Evolutionary conservation across 768 basidiomycete species (phyloP).

Genomic region (Lentinula boryana): DNA sequence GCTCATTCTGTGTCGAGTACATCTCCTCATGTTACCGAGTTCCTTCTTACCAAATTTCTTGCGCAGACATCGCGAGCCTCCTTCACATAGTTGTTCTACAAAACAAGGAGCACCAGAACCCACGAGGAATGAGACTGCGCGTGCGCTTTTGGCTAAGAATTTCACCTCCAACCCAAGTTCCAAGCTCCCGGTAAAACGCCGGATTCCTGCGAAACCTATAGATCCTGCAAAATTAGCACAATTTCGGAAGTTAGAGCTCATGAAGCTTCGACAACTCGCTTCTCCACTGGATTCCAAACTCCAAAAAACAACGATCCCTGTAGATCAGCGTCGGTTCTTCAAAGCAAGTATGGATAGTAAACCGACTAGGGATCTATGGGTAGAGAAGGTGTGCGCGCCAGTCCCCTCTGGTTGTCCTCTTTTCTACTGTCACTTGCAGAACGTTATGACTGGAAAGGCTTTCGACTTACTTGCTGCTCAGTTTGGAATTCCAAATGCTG

Average conservation of each 20-base stretch:
- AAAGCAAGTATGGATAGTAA: constrained; percentile 29
- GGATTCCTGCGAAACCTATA: constrained; percentile 26
- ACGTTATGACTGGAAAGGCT: constrained; percentile 50
- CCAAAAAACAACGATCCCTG: constrained; percentile 33
- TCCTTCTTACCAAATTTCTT: constrained; percentile 10
- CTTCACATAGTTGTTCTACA: constrained; percentile 49
- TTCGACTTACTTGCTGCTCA: constrained; percentile 47
- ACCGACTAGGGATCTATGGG: constrained; percentile 55
- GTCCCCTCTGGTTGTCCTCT: constrained; percentile 2
- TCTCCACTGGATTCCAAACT: constrained; percentile 57
- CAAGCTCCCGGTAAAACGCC: constrained; percentile 10
- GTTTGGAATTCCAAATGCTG: constrained; percentile 14
- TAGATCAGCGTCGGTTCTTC: constrained; percentile 56
- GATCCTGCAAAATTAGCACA: constrained; percentile 52
- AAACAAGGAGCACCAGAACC: constrained; percentile 13
- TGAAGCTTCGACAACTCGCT: constrained; percentile 74
- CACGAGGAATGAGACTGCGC: constrained; percentile 41
- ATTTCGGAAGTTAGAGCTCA: constrained; percentile 52
- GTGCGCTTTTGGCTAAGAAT: constrained; percentile 46
- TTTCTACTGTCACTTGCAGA: constrained; percentile 26
- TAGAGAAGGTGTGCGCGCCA: constrained; percentile 51
- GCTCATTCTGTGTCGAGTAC: constrained; percentile 63
- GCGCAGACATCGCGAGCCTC: constrained; percentile 59
- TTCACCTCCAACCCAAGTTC: constrained; percentile 28
- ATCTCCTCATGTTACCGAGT: constrained; percentile 10